Base-by-base conservation (phyloP, 768 basidiomycete species). In the Podaxis sp. region DNA sequence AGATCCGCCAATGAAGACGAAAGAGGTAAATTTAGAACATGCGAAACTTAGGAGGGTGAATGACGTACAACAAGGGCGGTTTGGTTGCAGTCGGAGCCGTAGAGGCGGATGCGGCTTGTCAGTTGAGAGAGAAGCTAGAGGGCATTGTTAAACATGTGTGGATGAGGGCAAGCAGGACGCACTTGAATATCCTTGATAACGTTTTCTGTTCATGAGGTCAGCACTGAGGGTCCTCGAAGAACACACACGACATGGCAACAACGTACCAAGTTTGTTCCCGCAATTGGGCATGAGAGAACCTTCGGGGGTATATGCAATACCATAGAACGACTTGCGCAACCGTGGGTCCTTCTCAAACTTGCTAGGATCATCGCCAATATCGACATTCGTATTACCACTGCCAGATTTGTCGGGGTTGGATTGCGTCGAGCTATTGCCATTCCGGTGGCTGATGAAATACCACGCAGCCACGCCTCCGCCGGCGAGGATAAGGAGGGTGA, bases 11-110 rank as follows among this genome's bases (percentile, higher is more conserved):
- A 37, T n/a, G 17, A 51, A 33, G 15, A 1, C 19, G 19, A 49
- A 15, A n/a, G 2, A 9, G 55, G 27, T 22, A 63, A 25, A 50
- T 37, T 57, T 36, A 54, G 47, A 9, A 33, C 11, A 40, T 38
- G 49, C 17, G 15, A 38, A 36, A 51, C 36, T 47, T 49, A 37
- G 24, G 50, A 43, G 22, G 27, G 40, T 24, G 29, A 37, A 56
- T 29, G 37, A 79, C 84, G 29, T 70, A 88, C 86, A 57, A 93
- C 88, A 41, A 91, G 82, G 1, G 86, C 88, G 0, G 88, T 84
- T 70, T 91, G 89, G 73, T 93, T 93, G 71, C 91, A 94, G 74
- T 93, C 92, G 17, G 91, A 84, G 19, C 94, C 93, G 71, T 96
- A 96, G 55, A 95, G 79, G 67, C 91, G 90, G 63, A 93, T 76